Evolutionary conservation across 2,329 filamentous ascomycete genomes (phyloP).

Genomic region (Hortaea sp.): DNA sequence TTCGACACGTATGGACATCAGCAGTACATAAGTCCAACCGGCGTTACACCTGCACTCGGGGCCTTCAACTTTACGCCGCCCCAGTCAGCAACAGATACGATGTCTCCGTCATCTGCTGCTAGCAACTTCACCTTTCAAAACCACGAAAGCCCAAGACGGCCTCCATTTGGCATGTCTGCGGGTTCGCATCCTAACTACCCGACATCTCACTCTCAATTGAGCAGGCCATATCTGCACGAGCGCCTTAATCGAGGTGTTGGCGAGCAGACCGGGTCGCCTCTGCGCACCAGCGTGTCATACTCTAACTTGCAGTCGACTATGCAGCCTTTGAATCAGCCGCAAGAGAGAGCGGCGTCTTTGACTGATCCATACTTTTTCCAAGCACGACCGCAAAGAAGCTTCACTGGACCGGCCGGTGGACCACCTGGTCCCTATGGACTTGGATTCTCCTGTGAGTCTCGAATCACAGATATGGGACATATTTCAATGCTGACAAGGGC

Average conservation of each 20-base stretch:
- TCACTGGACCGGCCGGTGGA: slow-evolving; percentile 9
- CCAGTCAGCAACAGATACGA: slow-evolving; percentile 38
- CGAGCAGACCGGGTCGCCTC: slow-evolving; percentile 34
- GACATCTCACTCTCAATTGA: slow-evolving; percentile 26
- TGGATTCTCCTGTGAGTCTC: slow-evolving; percentile 24
- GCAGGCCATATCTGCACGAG: slow-evolving; percentile 36
- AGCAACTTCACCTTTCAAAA: slow-evolving; percentile 31
- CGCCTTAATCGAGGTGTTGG: slow-evolving; percentile 30
- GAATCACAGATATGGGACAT: not conserved
- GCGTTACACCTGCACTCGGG: slow-evolving; percentile 57
- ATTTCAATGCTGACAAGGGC: slow-evolving; percentile 3
- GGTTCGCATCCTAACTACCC: slow-evolving; percentile 7
- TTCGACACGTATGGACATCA: slow-evolving; percentile 55
- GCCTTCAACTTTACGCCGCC: slow-evolving; percentile 54
- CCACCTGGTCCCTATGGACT: slow-evolving; percentile 19
- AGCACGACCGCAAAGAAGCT: slow-evolving; percentile 11
- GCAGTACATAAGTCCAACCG: slow-evolving; percentile 48
- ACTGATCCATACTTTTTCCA: slow-evolving; percentile 14
- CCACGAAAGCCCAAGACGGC: slow-evolving; percentile 15
- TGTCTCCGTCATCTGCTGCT: slow-evolving; percentile 33
- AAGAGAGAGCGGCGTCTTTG: slow-evolving; percentile 16
- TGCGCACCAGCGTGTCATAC: slow-evolving; percentile 39
- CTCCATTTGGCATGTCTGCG: slow-evolving; percentile 10
- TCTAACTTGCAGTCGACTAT: slow-evolving; percentile 12
- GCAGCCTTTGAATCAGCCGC: slow-evolving; percentile 5